Base-by-base conservation (phyloP, 768 basidiomycete species). In the Lactifluus hygrophoroides region DNA sequence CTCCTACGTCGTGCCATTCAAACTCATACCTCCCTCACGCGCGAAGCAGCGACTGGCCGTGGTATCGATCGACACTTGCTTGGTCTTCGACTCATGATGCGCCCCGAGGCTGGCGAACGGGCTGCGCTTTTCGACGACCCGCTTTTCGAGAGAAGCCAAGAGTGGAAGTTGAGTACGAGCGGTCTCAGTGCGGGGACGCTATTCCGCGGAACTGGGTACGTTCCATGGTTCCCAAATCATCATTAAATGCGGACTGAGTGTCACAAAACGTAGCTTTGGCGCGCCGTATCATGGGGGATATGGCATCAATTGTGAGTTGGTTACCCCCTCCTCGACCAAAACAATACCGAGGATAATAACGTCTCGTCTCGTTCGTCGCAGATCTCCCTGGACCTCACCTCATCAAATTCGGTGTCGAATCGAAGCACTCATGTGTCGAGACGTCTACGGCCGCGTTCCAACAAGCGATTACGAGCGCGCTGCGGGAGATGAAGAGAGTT, bases 11-110 rank as follows among this genome's bases (percentile, higher is more conserved):
- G 77, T 8, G 94, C 94, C 0, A 76, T 90, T 19, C 76, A 79
- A 57, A 80, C 80, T 0, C 94, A 96, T 66, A 80, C 78, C 34
- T 72, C 74, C 3, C 83, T 88, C 46, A 89, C 88, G 5, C 83
- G 86, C 25, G 83, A 85, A 63, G 88, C 91, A 0, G 84, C 88
- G 44, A 82, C 82, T 0, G 94, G 94, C 10, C 79, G 82, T 42
- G 94, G 93, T 3, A 86, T 90, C 64, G 94, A 97, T 67, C 80
- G 94, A 21, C 94, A 96, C 70, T 77, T 95, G n/a, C 83, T 94
- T 63, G 93, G 91, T 6, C 78, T 95, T 21, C 81, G 78, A 25
- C 77, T 84, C 28, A 76, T 90, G 70, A 73, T 93, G 8, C 72
- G 74, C 11, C 73, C 78, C 17, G 69, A 74, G 5, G 72, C 78